phyloP scores from a whole-genome alignment of 2,329 filamentous ascomycete species.

The Aureobasidium sp. region DNA sequence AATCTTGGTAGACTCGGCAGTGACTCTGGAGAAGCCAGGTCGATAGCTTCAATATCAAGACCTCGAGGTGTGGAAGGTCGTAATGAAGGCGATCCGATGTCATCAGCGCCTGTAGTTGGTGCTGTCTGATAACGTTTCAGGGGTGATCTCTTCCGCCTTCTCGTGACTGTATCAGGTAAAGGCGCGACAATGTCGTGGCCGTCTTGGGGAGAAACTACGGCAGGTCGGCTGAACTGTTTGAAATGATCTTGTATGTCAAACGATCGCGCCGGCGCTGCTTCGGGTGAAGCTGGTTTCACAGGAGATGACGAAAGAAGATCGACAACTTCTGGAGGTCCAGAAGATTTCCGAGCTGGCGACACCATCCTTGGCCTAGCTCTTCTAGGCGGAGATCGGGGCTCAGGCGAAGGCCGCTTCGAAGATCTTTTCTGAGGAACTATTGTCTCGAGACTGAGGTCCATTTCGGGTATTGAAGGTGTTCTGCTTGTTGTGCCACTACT shows the following conservation, averaged over 20 bases:
- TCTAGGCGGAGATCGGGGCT: slow-evolving; percentile 18
- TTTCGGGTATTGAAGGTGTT: slow-evolving; percentile 1
- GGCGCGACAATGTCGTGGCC: neutral
- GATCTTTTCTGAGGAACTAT: neutral
- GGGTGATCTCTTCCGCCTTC: slow-evolving; percentile 21
- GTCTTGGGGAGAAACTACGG: neutral
- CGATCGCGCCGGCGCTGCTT: neutral
- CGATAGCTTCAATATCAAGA: slow-evolving; percentile 15
- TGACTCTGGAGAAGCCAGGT: slow-evolving; percentile 15
- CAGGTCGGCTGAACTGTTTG: slow-evolving; percentile 1
- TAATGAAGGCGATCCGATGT: slow-evolving; percentile 11
- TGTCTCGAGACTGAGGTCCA: slow-evolving; percentile 8
- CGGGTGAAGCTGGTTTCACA: neutral
- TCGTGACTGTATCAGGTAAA: slow-evolving; percentile 26
- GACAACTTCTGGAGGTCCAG: slow-evolving; percentile 20
- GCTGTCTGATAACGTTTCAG: slow-evolving; percentile 24
- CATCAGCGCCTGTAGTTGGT: slow-evolving; percentile 14
- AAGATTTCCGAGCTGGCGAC: slow-evolving; percentile 19
- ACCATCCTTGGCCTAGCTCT: slow-evolving; percentile 17
- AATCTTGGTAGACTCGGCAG: neutral
- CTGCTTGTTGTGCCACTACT: neutral
- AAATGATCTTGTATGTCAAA: slow-evolving; percentile 11
- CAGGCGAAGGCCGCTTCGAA: slow-evolving; percentile 15
- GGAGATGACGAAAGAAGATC: slow-evolving; percentile 23
- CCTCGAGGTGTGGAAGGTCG: neutral